A percentile compares a stretch with the other conserved stretches of the same genome.
These are phyloP conservation scores for Candida nanaspora DNA, from an alignment of 805 yeast species.

Conservation along the genomic window DNA sequence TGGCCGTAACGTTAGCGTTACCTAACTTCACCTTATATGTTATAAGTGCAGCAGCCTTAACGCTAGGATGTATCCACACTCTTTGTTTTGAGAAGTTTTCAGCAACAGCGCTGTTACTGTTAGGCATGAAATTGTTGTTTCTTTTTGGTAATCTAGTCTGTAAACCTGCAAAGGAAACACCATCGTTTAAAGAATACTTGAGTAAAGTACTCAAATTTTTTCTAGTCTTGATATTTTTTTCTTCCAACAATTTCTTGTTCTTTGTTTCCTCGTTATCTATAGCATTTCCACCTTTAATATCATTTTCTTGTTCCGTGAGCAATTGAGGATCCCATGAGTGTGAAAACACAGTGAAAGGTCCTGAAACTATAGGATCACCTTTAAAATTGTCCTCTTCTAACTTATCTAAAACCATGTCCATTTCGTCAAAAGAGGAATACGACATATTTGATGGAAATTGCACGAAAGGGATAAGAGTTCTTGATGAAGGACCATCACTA, in stretches of 20 bases:
- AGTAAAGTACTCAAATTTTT: not conserved
- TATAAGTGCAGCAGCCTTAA: slow-evolving; percentile 22
- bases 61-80: slow-evolving; percentile 28
- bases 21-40: slow-evolving; percentile 22
- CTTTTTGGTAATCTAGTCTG: not conserved
- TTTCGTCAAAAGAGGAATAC: slow-evolving; percentile 31
- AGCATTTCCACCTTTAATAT: too few species aligned
- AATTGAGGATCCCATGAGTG: slow-evolving; percentile 2
- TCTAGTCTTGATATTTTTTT: not conserved
- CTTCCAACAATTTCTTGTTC: not conserved
- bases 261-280: not conserved
- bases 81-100: slow-evolving; percentile 1
- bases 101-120: not conserved
- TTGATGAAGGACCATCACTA: slow-evolving; percentile 23
- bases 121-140: not conserved
- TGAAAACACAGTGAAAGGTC: not conserved
- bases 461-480: slow-evolving; percentile 39
- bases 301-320: too few species aligned
- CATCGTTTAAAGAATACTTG: not conserved
- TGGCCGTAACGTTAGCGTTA: slow-evolving; percentile 12
- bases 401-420: slow-evolving; percentile 30
- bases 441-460: slow-evolving; percentile 27
- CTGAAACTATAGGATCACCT: slow-evolving; percentile 4
- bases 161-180: not conserved
- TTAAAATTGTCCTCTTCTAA: slow-evolving; percentile 2